Conservation (phyloP, 2,329 filamentous ascomycete genomes). For the Davidsoniella australis region DNA sequence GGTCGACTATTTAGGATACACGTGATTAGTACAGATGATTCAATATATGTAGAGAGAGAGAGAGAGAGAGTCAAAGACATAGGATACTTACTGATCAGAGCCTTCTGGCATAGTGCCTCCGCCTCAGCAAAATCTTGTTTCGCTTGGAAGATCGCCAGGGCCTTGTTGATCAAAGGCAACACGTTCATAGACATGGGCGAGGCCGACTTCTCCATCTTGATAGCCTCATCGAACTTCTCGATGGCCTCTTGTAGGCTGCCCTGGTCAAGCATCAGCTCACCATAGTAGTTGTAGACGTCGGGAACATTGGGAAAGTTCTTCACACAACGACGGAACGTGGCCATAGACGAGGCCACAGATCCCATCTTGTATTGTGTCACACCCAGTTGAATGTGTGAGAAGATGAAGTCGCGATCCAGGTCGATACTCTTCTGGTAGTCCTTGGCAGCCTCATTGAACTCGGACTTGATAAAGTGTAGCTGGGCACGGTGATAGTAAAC, state of each 20-base stretch:
- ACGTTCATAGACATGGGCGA: constrained; percentile 97
- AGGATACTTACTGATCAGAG: constrained; percentile 65
- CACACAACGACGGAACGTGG: constrained; percentile 89
- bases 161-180: constrained; percentile 94
- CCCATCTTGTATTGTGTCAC: constrained; percentile 99
- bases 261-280: constrained; percentile 90
- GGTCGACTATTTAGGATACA: constrained; percentile 50
- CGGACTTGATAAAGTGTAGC: constrained; percentile 90
- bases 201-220: constrained; percentile 91
- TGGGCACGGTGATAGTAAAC: constrained; percentile 99
- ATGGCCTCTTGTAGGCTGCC: constrained; percentile 90
- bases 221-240: constrained; percentile 95
- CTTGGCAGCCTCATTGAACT: constrained; percentile 84
- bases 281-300: constrained; percentile 99
- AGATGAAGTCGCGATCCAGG: constrained; percentile 89
- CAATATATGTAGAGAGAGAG: not conserved
- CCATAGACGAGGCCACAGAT: constrained; percentile 93
- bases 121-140: constrained; percentile 92
- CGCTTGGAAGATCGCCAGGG: constrained; percentile 91
- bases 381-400: constrained; percentile 97
- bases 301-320: constrained; percentile 97
- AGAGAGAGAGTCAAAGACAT: not conserved
- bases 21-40: not conserved
- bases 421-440: constrained; percentile 99
- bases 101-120: constrained; percentile 93